Conservation (phyloP, 495 filamentous ascomycete species). For the Penicillium cataractarum region DNA sequence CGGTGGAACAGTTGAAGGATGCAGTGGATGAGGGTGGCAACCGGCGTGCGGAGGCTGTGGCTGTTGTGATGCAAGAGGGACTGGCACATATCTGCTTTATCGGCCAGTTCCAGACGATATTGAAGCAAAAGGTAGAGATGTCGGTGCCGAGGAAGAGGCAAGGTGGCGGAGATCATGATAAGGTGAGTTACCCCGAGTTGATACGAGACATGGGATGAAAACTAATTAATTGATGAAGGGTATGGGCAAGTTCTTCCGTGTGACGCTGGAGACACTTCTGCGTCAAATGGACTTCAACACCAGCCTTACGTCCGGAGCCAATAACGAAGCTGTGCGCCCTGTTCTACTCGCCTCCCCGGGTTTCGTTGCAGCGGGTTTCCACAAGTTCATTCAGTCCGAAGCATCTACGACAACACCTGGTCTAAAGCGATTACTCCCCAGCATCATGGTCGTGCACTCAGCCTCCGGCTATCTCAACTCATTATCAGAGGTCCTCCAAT, state of each 20-base stretch:
- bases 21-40: conserved; percentile 75
- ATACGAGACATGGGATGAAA: neutral
- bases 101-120: conserved; percentile 84
- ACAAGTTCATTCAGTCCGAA: conserved; percentile 73
- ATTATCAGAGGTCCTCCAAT: conserved; percentile 82
- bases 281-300: conserved; percentile 75
- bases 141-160: conserved; percentile 78
- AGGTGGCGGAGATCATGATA: conserved; percentile 65
- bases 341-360: conserved; percentile 90
- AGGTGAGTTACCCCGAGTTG: conserved; percentile 41
- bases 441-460: conserved; percentile 78
- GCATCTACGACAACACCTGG: conserved; percentile 59
- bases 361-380: conserved; percentile 80
- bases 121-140: conserved; percentile 86
- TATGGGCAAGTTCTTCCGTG: conserved; percentile 79
- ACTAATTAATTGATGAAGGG: conserved; percentile 44
- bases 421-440: conserved; percentile 66
- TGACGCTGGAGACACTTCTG: conserved; percentile 73
- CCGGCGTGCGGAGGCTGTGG: conserved; percentile 72
- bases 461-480: conserved; percentile 83
- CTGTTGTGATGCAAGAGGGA: conserved; percentile 93
- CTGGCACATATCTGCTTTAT: conserved; percentile 92
- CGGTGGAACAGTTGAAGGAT: conserved; percentile 75
- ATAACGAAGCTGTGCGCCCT: conserved; percentile 55
- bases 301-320: conserved; percentile 41